Evolutionary conservation across 2,329 filamentous ascomycete species (phyloP).

Genomic region (Monilinia polystroma): DNA sequence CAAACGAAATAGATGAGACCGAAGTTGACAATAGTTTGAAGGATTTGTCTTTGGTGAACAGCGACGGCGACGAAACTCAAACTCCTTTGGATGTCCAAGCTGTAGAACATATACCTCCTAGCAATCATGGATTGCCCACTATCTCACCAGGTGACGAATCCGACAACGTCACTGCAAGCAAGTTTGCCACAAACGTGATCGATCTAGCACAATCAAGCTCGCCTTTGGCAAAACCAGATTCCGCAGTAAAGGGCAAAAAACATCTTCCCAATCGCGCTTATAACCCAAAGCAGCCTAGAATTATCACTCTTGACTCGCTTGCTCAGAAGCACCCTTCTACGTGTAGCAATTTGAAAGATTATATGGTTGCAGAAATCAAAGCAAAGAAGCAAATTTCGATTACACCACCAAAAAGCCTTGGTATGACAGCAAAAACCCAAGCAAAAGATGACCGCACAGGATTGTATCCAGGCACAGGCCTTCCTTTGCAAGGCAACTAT

Average conservation of each 20-base stretch:
- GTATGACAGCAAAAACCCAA: constrained; percentile 62
- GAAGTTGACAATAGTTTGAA: not conserved
- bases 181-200: constrained; percentile 1
- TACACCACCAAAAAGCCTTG: constrained; percentile 40
- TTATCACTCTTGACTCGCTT: constrained; percentile 87
- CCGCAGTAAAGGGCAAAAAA: constrained; percentile 39
- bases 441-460: not conserved
- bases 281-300: constrained; percentile 59
- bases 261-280: constrained; percentile 43
- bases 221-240: constrained; percentile 13
- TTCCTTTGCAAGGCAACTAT: constrained; percentile 79
- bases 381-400: constrained; percentile 51
- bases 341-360: constrained; percentile 69
- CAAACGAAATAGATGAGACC: not conserved
- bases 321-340: constrained; percentile 63
- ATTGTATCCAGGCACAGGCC: constrained; percentile 42
- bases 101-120: not conserved
- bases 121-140: constrained; percentile 1
- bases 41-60: not conserved
- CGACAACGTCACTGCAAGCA: not conserved
- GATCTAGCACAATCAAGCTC: constrained; percentile 17
- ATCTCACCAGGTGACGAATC: not conserved
- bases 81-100: not conserved
- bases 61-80: not conserved
- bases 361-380: constrained; percentile 70